Percentiles rank a stretch among this genome's conserved stretches.
phyloP scores from a whole-genome alignment of 148 eudicot species.

The Mesembryanthemum crystallinum region DNA sequence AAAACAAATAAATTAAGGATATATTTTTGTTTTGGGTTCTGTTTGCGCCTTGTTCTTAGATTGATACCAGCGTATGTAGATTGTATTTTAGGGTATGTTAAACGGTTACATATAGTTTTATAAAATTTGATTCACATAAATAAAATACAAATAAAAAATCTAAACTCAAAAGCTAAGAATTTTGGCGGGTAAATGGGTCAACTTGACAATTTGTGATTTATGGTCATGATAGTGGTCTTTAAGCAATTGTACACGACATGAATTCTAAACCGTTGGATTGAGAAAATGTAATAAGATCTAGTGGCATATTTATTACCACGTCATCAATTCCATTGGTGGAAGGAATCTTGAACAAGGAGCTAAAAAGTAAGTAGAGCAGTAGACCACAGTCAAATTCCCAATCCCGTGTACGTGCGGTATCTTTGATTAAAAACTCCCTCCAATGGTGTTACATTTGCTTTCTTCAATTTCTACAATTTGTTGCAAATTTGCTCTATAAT shows the following conservation, averaged over 20 bases:
- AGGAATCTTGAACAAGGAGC: no score
- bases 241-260: no score
- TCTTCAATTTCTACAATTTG: neutral
- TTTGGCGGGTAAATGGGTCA: constrained; percentile 9
- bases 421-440: neutral
- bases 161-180: neutral
- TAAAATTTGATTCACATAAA: no score
- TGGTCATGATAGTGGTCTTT: neutral
- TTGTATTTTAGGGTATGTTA: no score
- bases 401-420: neutral
- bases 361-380: constrained; percentile 11
- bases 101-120: no score
- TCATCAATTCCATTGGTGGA: neutral
- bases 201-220: neutral
- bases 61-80: no score
- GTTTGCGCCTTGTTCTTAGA: no score
- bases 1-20: no score
- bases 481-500: neutral
- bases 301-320: constrained; percentile 11
- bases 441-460: constrained; percentile 9
- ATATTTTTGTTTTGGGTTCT: no score
- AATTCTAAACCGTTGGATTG: neutral
- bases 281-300: neutral
- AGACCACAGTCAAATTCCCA: constrained; percentile 12
- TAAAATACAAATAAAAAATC: no score